Percentiles rank a stretch among this genome's conserved stretches.
Evolutionary conservation across 1,139 yeast species (phyloP).

Genomic region (Sugiyamaella xylanicola): DNA sequence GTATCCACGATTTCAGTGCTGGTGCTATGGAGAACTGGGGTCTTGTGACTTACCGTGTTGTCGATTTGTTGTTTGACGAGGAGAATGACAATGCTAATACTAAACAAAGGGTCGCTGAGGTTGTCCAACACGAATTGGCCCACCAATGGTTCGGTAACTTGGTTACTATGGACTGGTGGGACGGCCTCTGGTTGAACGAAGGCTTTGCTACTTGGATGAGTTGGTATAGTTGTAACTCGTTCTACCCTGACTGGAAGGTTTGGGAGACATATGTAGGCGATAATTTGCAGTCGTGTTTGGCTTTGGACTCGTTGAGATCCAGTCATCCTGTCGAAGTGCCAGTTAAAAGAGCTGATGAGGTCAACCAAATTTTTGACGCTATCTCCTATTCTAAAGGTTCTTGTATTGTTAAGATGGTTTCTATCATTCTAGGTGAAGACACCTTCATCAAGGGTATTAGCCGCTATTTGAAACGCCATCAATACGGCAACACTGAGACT

Average conservation of each 20-base stretch:
- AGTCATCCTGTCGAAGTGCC: constrained; percentile 91
- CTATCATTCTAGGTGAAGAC: constrained; percentile 74
- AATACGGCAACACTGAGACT: constrained; percentile 76
- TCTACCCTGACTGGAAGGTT: constrained; percentile 85
- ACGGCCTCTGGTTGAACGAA: constrained; percentile 87
- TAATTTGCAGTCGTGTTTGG: constrained; percentile 68
- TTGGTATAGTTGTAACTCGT: constrained; percentile 72
- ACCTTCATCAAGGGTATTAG: constrained; percentile 77
- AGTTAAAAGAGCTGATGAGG: constrained; percentile 75
- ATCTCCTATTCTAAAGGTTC: constrained; percentile 86
- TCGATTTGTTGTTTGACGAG: constrained; percentile 70
- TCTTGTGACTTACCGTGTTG: constrained; percentile 76
- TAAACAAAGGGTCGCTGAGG: constrained; percentile 80
- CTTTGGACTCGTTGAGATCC: constrained; percentile 72
- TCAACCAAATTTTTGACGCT: constrained; percentile 84
- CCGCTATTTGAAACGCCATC: constrained; percentile 66
- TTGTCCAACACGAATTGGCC: constrained; percentile 86
- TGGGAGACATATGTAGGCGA: constrained; percentile 74
- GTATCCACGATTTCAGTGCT: constrained; percentile 79
- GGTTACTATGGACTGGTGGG: constrained; percentile 96
- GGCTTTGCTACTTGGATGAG: constrained; percentile 94
- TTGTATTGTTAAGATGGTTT: constrained; percentile 74
- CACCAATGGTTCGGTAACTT: constrained; percentile 94
- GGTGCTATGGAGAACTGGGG: constrained; percentile 97
- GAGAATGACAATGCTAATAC: constrained; percentile 66